Base-by-base conservation (phyloP, 2,329 filamentous ascomycete genomes). In the Nothomitra cinnamomea region DNA sequence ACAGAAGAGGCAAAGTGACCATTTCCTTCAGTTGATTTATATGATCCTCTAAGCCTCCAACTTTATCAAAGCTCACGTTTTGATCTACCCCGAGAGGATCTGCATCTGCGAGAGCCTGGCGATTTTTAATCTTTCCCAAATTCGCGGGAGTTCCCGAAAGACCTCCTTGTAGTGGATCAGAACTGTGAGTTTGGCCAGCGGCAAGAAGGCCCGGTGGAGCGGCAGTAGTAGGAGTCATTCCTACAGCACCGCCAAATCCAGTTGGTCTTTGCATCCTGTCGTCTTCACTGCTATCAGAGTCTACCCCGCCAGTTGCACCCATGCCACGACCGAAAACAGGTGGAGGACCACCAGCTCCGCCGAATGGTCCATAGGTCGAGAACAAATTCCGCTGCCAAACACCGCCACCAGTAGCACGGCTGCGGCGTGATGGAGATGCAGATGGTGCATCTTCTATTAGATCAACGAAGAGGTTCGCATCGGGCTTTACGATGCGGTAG, bases 21-120 rank as follows among this genome's bases (percentile, higher is more conserved):
- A 98, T 98, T 69, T 98, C 92, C 68, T 98, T 96, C 57, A 98
- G 75, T 66, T 95, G 87, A 64, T 95, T 88, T 64, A 98, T 95
- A 64, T 96, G 90, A 36, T 87, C 83, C 64, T 94, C 82, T 45
- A 98, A 71, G 41, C 92, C 92, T 63, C 92, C 92, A 54, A 98
- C 89, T 59, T 89, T 87, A 66, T 86, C 90, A 65, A 98, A 95
- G 63, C 89, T 89, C 57, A 98, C 87, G 62, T 80, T 90, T 63
- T 90, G 72, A 63, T 96, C 89, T 35, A 98, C 88, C 8, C 92
- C 92, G 2, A 98, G 76, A 45, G 92, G 92, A 64, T 96, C 92
- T 2, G 89, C 87, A 69, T 98, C 92, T 21, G 90, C 90, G 49
- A 95, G 76, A 2, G 87, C 82, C 65, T 95, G 94, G 63, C 83